phyloP scores from a whole-genome alignment of 768 basidiomycete genomes.

The Phanerochaete carnosa region DNA sequence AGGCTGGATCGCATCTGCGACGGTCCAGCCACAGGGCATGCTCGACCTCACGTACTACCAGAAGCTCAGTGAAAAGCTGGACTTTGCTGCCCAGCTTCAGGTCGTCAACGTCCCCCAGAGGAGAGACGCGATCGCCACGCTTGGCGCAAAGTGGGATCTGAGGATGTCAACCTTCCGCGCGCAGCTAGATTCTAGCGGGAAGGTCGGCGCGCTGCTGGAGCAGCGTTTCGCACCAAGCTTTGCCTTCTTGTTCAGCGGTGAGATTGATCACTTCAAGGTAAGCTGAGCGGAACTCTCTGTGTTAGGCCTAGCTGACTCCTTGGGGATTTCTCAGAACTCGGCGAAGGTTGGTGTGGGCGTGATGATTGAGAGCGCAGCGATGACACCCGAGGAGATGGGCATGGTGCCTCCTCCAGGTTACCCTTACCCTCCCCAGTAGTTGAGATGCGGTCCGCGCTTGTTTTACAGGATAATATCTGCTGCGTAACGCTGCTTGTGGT shows the following conservation, averaged over 20 bases:
- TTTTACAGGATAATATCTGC: background rate
- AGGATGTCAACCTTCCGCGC: constrained; percentile 92
- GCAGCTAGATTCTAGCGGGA: constrained; percentile 92
- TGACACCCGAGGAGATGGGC: constrained; percentile 83
- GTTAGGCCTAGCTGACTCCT: constrained; percentile 1
- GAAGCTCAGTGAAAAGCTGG: constrained; percentile 91
- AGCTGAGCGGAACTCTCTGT: constrained; percentile 15
- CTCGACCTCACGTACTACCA: constrained; percentile 96
- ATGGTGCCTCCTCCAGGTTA: constrained; percentile 19
- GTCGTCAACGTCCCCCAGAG: constrained; percentile 74
- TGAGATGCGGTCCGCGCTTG: background rate
- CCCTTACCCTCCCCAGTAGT: constrained; percentile 1
- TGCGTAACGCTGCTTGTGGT: background rate
- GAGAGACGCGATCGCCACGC: constrained; percentile 87
- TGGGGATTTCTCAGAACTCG: constrained; percentile 55
- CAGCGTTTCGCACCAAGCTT: constrained; percentile 96
- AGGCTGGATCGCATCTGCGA: constrained; percentile 92
- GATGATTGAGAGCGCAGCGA: constrained; percentile 87
- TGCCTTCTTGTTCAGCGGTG: constrained; percentile 90
- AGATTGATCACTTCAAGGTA: constrained; percentile 99
- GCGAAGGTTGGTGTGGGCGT: constrained; percentile 96
- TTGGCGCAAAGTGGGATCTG: constrained; percentile 96
- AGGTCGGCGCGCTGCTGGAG: constrained; percentile 92
- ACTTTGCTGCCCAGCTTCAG: constrained; percentile 93
- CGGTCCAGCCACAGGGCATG: constrained; percentile 73